Evolutionary conservation across 805 yeast species (phyloP), one percentile per base, ranked within the genome.

Genomic region (Ogataea ganodermae): DNA sequence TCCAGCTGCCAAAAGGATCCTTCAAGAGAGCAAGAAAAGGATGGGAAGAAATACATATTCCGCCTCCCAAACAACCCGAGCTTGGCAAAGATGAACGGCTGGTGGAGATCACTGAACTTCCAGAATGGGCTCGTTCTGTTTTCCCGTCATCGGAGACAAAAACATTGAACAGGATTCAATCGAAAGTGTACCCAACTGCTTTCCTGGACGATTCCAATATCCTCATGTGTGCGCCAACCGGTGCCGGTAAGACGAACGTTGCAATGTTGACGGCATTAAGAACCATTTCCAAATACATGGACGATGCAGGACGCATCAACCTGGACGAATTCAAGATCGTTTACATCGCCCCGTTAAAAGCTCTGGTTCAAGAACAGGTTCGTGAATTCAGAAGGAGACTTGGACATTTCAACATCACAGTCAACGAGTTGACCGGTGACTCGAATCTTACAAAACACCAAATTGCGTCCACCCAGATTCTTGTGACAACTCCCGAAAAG

Each of bases 191-290:
- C 53, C 94, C 94, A 1, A 61, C 72, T n/a, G 97, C 96, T 0
- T 88, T 92, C 53, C 59, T 74, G 3, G 68, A 78, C 1, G 94
- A 88, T 60, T 74, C 75, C 4, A 92, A 91, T 58, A 63, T 94
- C 32, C 69, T 92, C 14, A 71, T 92, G 56, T 92, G 98, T 75
- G 98, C 99, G 1, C 99, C 99, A 6, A 92, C 99, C 0, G 99
- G 99, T 71, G 97, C 97, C 2, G 99, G 99, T 70, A 92, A 92
- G 64, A 92, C 99, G 18, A 94, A 94, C 63, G 96, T 94, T 23
- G 99, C 99, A 0, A 80, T 94, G 83, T 67, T 94, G 38, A 73
- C 96, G 0, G 75, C 88, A 4, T 70, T 91, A n/a, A 69, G 84
- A 41, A 72, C 86, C 0, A 62, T 91, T 17, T 69, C 79, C 0